Evolutionary conservation across 31 red algal species (phyloP).

Genomic region (Odonthalia washingtoniensis): DNA sequence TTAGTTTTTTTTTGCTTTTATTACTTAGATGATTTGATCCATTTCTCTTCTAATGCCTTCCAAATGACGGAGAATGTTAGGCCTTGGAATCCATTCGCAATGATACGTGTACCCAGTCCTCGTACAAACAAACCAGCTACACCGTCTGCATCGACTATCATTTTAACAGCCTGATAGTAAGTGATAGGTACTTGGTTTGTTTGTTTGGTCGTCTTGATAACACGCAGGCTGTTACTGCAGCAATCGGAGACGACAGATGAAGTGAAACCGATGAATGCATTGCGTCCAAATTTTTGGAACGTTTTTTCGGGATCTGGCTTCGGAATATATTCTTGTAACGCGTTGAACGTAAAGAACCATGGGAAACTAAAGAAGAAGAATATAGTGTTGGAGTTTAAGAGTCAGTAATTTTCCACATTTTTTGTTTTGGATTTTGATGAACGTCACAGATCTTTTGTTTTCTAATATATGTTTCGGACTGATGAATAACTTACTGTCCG

Average conservation of each 20-base stretch:
- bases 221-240: conserved; percentile 79
- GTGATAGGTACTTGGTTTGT: conserved; percentile 65
- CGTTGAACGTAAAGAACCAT: conserved; percentile 82
- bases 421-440: too few relatives aligned
- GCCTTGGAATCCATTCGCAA: conserved; percentile 84
- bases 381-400: background rate
- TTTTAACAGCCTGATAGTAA: conserved; percentile 55
- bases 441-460: too few relatives aligned
- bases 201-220: conserved; percentile 83
- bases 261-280: conserved; percentile 78
- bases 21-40: conserved; percentile 59
- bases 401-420: too few relatives aligned
- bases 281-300: conserved; percentile 75
- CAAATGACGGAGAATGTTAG: conserved; percentile 80
- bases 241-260: conserved; percentile 82
- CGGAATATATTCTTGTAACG: conserved; percentile 69
- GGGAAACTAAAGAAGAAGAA: conserved; percentile 54
- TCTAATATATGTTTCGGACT: too few relatives aligned
- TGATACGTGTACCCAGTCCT: conserved; percentile 73
- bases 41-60: conserved; percentile 78
- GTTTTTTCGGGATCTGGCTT: conserved; percentile 62
- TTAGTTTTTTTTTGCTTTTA: background rate
- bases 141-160: conserved; percentile 76
- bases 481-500: conserved; percentile 61
- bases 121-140: conserved; percentile 67